Evolutionary conservation across 2,329 filamentous ascomycete genomes (phyloP).

Genomic region (Ophiostoma ulmi): DNA sequence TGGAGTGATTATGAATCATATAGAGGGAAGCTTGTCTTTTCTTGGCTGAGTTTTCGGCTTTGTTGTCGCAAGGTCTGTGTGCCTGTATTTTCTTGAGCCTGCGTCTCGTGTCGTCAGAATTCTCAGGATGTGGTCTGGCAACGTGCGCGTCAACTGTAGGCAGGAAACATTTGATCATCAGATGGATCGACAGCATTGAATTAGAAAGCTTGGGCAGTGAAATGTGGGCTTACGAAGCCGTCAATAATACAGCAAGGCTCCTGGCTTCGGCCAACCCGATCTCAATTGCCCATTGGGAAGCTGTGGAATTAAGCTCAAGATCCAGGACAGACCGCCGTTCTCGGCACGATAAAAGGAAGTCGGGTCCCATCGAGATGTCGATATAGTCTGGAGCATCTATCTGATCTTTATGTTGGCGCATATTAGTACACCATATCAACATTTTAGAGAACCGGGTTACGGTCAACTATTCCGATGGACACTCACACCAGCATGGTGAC

Average conservation of each 20-base stretch:
- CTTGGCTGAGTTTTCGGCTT: not conserved
- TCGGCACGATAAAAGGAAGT: not conserved
- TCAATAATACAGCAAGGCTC: not conserved
- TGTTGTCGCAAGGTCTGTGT: not conserved
- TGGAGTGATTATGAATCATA: constrained; percentile 3
- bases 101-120: not conserved
- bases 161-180: not conserved
- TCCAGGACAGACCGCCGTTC: not conserved
- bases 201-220: not conserved
- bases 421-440: not conserved
- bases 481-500: not conserved
- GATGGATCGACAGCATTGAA: not conserved
- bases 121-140: not conserved
- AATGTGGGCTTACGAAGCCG: not conserved
- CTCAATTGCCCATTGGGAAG: not conserved
- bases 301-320: not conserved
- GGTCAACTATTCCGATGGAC: not conserved
- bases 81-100: not conserved
- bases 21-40: not conserved
- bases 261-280: not conserved
- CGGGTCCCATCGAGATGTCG: not conserved
- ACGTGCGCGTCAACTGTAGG: constrained; percentile 4
- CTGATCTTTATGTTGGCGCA: not conserved
- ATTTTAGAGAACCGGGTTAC: not conserved
- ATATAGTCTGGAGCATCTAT: not conserved